Evolutionary conservation across 345 rosid genomes (phyloP).

Genomic region (Dipteronia sinensis): DNA sequence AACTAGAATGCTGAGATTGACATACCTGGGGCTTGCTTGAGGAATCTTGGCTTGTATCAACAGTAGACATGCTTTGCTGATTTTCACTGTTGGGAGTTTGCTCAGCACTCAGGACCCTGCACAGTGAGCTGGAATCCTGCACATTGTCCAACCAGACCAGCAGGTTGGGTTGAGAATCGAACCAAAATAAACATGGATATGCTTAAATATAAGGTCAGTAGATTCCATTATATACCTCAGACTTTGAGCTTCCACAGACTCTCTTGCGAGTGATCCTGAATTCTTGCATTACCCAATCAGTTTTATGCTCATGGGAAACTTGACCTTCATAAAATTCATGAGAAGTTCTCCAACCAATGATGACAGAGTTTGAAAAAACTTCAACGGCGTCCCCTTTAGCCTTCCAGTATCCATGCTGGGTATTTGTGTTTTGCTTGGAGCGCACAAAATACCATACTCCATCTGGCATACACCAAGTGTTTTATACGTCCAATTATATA

Average conservation of each 20-base stretch:
- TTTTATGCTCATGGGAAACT: slow-evolving; percentile 32
- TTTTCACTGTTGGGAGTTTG: slow-evolving; percentile 13
- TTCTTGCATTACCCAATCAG: slow-evolving; percentile 49
- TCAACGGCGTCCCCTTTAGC: slow-evolving; percentile 38
- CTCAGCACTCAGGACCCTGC: slow-evolving; percentile 32
- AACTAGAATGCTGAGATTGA: slow-evolving; percentile 11
- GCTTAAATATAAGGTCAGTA: slow-evolving; percentile 2
- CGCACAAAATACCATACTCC: slow-evolving; percentile 42
- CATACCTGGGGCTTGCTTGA: slow-evolving; percentile 36
- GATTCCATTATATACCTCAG: slow-evolving; percentile 32
- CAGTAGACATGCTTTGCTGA: slow-evolving; percentile 6
- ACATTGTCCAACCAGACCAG: slow-evolving; percentile 33
- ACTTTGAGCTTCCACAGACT: slow-evolving; percentile 25
- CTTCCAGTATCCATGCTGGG: slow-evolving; percentile 43
- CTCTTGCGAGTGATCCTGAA: slow-evolving; percentile 36
- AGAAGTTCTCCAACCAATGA: slow-evolving; percentile 51
- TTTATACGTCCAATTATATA: neutral
- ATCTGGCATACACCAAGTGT: slow-evolving; percentile 27
- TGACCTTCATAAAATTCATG: slow-evolving; percentile 38
- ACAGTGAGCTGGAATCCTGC: slow-evolving; percentile 44
- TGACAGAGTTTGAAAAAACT: slow-evolving; percentile 33
- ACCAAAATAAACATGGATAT: slow-evolving; percentile 2
- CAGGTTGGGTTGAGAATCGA: slow-evolving; percentile 22
- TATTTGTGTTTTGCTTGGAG: slow-evolving; percentile 22
- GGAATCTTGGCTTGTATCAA: slow-evolving; percentile 21